These are phyloP conservation scores for Herpetomonas tarakana DNA, from an alignment of 208 protist species.

Conservation along the genomic window DNA sequence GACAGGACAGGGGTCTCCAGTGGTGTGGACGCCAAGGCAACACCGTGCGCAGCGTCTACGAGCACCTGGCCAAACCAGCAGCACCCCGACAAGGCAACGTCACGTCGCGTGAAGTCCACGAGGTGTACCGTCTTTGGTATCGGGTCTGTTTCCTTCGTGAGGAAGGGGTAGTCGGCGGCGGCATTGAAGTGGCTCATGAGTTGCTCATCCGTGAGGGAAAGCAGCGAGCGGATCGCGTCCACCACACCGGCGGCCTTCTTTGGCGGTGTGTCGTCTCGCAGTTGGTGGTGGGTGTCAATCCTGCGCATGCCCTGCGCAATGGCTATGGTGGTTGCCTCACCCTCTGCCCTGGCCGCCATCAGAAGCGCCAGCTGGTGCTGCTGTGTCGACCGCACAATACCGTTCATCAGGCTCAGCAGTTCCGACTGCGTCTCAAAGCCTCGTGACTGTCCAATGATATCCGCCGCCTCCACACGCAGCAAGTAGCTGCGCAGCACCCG, in stretches of 20 bases:
- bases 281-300: too few relatives aligned
- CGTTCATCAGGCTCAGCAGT: constrained; percentile 23
- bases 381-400: constrained; percentile 18
- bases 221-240: too few relatives aligned
- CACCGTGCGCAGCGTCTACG: background rate
- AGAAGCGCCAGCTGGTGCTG: constrained; percentile 17
- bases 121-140: too few relatives aligned
- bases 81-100: background rate
- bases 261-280: too few relatives aligned
- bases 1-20: too few relatives aligned
- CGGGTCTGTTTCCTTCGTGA: too few relatives aligned
- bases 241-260: too few relatives aligned
- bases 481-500: constrained; percentile 15
- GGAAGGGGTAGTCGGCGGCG: too few relatives aligned
- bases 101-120: background rate
- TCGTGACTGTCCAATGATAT: background rate
- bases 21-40: too few relatives aligned
- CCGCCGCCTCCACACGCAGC: constrained; percentile 2
- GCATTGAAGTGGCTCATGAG: too few relatives aligned
- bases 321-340: too few relatives aligned
- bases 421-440: constrained; percentile 20
- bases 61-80: background rate
- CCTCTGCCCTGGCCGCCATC: too few relatives aligned
- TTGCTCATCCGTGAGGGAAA: background rate
- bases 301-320: background rate